Conservation (phyloP, 1,284 basidiomycete genomes). For the Tilletia setariae region DNA sequence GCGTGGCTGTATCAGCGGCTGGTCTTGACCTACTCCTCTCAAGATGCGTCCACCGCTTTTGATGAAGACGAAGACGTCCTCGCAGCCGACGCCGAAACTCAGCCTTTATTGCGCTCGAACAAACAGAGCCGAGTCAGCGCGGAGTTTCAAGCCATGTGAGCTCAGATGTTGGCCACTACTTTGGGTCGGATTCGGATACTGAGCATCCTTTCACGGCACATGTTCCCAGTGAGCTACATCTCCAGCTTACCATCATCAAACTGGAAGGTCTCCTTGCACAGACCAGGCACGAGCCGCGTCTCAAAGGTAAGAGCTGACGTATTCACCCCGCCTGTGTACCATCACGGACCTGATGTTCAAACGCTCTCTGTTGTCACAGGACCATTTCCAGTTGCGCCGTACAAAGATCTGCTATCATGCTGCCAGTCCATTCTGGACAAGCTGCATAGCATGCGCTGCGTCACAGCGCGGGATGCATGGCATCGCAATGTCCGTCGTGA, state of each 20-base stretch:
- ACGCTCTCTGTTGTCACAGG: constrained; percentile 21
- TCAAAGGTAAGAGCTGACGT: constrained; percentile 65
- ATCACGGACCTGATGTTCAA: neutral
- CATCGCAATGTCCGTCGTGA: constrained; percentile 66
- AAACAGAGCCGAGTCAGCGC: constrained; percentile 23
- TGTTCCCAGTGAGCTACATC: constrained; percentile 68
- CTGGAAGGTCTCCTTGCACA: constrained; percentile 67
- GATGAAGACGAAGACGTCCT: constrained; percentile 19
- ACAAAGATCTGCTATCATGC: constrained; percentile 76
- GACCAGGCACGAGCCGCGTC: constrained; percentile 83
- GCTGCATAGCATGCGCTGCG: constrained; percentile 90
- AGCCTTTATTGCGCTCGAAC: constrained; percentile 29
- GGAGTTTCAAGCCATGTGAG: constrained; percentile 35
- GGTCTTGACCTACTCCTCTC: constrained; percentile 42
- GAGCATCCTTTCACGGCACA: neutral
- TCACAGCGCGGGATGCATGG: constrained; percentile 90
- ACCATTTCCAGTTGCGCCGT: constrained; percentile 63
- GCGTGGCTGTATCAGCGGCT: constrained; percentile 46
- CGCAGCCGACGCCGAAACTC: constrained; percentile 23
- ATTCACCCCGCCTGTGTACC: neutral
- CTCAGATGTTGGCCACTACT: neutral
- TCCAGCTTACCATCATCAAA: constrained; percentile 83
- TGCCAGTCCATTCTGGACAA: constrained; percentile 72
- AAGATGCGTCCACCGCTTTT: constrained; percentile 10
- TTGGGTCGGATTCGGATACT: neutral